Evolutionary conservation across 805 yeast species (phyloP).

Genomic region (Cyberlindnera petersonii): DNA sequence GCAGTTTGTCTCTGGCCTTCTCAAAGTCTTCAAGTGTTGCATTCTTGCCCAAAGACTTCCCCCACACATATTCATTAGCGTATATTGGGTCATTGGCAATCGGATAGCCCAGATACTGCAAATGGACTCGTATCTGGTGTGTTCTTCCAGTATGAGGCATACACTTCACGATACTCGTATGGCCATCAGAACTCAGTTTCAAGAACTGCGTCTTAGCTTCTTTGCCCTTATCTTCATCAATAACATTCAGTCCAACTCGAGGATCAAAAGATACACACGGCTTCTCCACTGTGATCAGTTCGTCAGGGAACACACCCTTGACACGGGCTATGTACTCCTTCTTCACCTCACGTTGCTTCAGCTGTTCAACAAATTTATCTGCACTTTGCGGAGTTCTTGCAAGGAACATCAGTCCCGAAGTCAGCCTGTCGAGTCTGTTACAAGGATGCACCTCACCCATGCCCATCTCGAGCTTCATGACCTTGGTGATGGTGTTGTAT

Average conservation of each 20-base stretch:
- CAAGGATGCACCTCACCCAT: conserved; percentile 68
- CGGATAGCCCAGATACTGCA: conserved; percentile 85
- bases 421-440: conserved; percentile 82
- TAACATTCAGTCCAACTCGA: conserved; percentile 55
- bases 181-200: conserved; percentile 23
- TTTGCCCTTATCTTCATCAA: conserved; percentile 41
- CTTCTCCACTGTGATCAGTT: conserved; percentile 52
- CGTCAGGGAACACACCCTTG: conserved; percentile 77
- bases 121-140: conserved; percentile 91
- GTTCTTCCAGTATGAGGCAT: conserved; percentile 90
- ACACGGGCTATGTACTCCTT: conserved; percentile 82
- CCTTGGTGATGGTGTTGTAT: conserved; percentile 70
- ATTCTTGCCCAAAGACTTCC: conserved; percentile 58
- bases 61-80: conserved; percentile 80
- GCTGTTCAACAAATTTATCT: conserved; percentile 58
- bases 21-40: conserved; percentile 48
- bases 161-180: conserved; percentile 71
- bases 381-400: conserved; percentile 47
- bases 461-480: conserved; percentile 67
- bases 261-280: conserved; percentile 74
- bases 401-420: conserved; percentile 87
- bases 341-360: conserved; percentile 52
- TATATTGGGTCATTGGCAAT: conserved; percentile 92
- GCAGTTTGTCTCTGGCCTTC: conserved; percentile 46
- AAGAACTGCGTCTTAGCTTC: conserved; percentile 69